phyloP scores from a whole-genome alignment of 257 asterid species.

The Solanum habrochaites region DNA sequence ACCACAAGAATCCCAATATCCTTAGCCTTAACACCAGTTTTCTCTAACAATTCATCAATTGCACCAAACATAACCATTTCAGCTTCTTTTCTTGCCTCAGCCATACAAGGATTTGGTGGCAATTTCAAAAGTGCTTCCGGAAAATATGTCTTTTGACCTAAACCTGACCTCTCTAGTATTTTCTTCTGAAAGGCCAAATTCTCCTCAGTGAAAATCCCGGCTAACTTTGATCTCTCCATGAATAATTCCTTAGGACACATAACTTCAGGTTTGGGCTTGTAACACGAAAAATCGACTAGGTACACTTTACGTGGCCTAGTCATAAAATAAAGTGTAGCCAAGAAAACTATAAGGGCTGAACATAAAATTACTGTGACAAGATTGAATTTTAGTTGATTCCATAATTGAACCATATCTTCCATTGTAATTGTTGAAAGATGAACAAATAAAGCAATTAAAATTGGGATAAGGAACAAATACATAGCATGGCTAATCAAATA shows the following conservation, averaged over 20 bases:
- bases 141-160: slow-evolving; percentile 63
- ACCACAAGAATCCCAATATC: slow-evolving; percentile 71
- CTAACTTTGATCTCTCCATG: slow-evolving; percentile 29
- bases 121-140: slow-evolving; percentile 35
- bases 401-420: slow-evolving; percentile 17
- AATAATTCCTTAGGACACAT: slow-evolving; percentile 46
- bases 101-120: slow-evolving; percentile 50
- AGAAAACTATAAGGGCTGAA: slow-evolving; percentile 32
- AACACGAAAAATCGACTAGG: slow-evolving; percentile 59
- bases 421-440: slow-evolving; percentile 26
- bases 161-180: slow-evolving; percentile 55
- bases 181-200: slow-evolving; percentile 45
- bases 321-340: slow-evolving; percentile 46
- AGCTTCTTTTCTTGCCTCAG: slow-evolving; percentile 55
- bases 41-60: slow-evolving; percentile 43
- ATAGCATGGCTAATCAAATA: slow-evolving; percentile 39
- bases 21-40: slow-evolving; percentile 53
- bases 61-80: slow-evolving; percentile 76
- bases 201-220: slow-evolving; percentile 33
- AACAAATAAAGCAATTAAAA: slow-evolving; percentile 16
- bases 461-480: slow-evolving; percentile 35
- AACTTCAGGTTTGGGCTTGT: slow-evolving; percentile 33
- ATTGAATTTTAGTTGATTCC: slow-evolving; percentile 45
- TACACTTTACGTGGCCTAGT: slow-evolving; percentile 50
- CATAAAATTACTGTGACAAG: slow-evolving; percentile 28